A percentile compares a stretch with the other conserved stretches of the same genome.
Evolutionary conservation across 148 eudicot genomes (phyloP).

Genomic region (Pouteria glomerata): DNA sequence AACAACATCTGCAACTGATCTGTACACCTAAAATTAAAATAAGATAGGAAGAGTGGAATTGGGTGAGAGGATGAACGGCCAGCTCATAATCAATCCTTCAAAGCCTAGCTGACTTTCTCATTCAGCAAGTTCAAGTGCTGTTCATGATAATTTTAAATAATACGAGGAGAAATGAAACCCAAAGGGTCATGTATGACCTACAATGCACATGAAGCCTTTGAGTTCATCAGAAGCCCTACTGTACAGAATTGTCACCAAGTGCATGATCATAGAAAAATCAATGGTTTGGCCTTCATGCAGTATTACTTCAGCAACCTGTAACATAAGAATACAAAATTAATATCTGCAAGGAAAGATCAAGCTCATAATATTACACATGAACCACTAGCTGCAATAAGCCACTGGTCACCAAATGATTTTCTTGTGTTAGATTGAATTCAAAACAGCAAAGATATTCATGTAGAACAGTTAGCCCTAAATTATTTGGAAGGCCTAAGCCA

Average conservation of each 20-base stretch:
- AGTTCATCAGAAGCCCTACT: conserved; percentile 43
- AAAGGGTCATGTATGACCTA: conserved; percentile 30
- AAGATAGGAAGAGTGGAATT: background rate
- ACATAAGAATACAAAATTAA: conserved; percentile 15
- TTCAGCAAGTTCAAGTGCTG: background rate
- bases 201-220: conserved; percentile 82
- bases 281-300: conserved; percentile 56
- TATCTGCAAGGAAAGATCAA: background rate
- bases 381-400: background rate
- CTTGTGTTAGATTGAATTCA: background rate
- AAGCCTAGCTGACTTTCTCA: background rate
- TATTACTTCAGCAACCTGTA: conserved; percentile 85
- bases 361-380: background rate
- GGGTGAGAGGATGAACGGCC: background rate
- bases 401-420: background rate
- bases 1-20: conserved; percentile 86
- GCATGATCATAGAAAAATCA: conserved; percentile 57
- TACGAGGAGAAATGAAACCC: background rate
- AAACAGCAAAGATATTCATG: background rate
- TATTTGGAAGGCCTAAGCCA: too few relatives aligned
- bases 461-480: too few relatives aligned
- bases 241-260: conserved; percentile 67
- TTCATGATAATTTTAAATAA: background rate
- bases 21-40: conserved; percentile 57
- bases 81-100: conserved; percentile 12